Evolutionary conservation across 1,284 basidiomycete genomes (phyloP).

Genomic region (Cryptococcus sp.): DNA sequence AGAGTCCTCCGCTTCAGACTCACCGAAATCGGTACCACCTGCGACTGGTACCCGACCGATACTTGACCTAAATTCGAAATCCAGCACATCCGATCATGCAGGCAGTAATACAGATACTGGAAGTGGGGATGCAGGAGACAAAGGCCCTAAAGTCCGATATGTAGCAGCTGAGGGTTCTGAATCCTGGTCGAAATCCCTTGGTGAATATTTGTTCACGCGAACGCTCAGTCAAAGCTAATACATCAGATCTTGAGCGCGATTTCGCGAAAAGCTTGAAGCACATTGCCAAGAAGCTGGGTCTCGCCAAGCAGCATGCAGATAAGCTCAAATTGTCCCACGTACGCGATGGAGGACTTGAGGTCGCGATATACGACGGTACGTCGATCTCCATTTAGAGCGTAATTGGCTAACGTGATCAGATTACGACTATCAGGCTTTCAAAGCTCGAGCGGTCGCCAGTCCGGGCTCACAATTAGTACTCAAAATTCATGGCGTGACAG

Average conservation of each 20-base stretch:
- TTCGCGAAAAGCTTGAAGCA: not conserved
- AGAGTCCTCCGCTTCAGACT: too few relatives aligned
- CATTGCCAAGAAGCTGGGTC: not conserved
- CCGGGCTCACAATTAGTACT: slow-evolving; percentile 1
- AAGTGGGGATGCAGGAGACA: too few relatives aligned
- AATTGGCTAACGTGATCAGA: slow-evolving; percentile 14
- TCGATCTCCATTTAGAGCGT: not conserved
- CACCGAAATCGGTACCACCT: too few relatives aligned
- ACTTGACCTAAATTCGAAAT: too few relatives aligned
- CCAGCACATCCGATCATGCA: too few relatives aligned
- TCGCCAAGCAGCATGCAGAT: not conserved
- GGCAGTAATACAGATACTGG: too few relatives aligned
- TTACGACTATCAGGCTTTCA: slow-evolving; percentile 27
- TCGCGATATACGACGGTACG: slow-evolving; percentile 32
- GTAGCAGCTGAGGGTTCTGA: not conserved
- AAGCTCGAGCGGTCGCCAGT: slow-evolving; percentile 20
- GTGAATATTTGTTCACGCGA: not conserved
- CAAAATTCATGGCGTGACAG: slow-evolving; percentile 5
- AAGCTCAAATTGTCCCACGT: slow-evolving; percentile 14
- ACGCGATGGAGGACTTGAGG: slow-evolving; percentile 23
- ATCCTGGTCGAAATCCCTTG: not conserved
- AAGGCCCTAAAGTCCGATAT: not conserved
- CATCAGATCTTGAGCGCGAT: not conserved
- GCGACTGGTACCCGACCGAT: too few relatives aligned
- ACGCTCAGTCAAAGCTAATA: not conserved